Base-by-base conservation (phyloP, 2,329 filamentous ascomycete genomes). In the Curvularia verruculosa region DNA sequence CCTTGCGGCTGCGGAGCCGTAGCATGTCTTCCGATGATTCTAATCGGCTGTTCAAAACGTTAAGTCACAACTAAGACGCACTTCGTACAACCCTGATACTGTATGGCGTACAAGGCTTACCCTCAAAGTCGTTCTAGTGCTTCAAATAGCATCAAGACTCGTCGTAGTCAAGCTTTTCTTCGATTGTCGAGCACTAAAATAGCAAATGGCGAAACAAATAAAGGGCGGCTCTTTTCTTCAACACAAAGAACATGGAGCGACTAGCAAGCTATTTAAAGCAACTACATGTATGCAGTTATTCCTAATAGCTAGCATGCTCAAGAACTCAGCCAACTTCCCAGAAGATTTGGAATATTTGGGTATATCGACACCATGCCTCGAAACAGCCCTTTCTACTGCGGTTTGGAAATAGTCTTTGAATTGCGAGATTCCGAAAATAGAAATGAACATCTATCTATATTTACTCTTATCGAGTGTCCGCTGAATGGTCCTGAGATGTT, bases 141-240 rank as follows among this genome's bases (percentile, higher is more conserved):
- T 12, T 5, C 40, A 48, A 53, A 56, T 51, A 49, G 46, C 34
- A 49, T 51, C 52, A 51, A 24, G 39, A 56, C n/a, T n/a, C n/a
- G n/a, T n/a, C n/a, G n/a, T n/a, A n/a, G n/a, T 56, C 40, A 26
- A 26, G 41, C 15, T 28, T 28, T 49, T 37, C 46, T 51, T 28
- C 13, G 2, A 5, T 41, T 31, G 31, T 45, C 39, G 31, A 40
- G 39, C 6, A 37, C 36, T 28, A 29, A 52, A 64, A 63, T 64
- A 64, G 61, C 34, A 62, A 60, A 48, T 37, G 52, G 26, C 59
- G 59, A 64, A 64, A 64, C 61, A 51, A 47, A 46, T 52, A 28
- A 15, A 46, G 19, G 45, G 41, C 36, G 41, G 52, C 58, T 60
- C 43, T 36, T 31, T 31, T 15, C n/a, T 52, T 46, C 48, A 40